These are phyloP conservation scores for Salix brachista DNA, from an alignment of 345 rosid species.

Conservation along the genomic window DNA sequence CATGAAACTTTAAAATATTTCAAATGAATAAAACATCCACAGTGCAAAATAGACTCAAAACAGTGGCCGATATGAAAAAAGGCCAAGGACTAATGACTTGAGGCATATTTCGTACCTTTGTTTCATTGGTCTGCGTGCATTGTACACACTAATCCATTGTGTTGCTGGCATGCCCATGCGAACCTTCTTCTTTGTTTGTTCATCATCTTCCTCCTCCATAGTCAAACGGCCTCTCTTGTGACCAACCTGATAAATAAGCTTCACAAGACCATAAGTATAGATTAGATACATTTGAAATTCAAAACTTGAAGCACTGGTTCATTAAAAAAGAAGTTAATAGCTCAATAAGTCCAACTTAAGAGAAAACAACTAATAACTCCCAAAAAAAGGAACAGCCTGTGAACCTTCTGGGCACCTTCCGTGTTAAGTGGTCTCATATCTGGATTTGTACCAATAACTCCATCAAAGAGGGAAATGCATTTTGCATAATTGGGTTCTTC, in stretches of 20 bases:
- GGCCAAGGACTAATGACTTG: not conserved
- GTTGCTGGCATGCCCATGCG: conserved; percentile 86
- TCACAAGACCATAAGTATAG: not conserved
- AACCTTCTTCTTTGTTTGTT: conserved; percentile 81
- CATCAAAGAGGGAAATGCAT: conserved; percentile 71
- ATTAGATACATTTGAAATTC: not conserved
- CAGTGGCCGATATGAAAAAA: not conserved
- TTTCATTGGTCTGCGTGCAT: conserved; percentile 93
- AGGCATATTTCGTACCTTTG: conserved; percentile 52
- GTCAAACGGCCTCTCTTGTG: conserved; percentile 73
- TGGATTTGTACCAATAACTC: conserved; percentile 62
- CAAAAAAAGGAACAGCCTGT: conserved; percentile 5
- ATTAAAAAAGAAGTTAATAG: not conserved
- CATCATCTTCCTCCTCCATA: conserved; percentile 82
- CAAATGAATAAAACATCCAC: not conserved
- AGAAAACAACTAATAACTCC: not conserved
- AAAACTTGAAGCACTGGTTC: not conserved
- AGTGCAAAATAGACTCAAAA: not conserved
- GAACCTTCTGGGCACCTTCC: conserved; percentile 95
- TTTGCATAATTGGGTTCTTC: conserved; percentile 95
- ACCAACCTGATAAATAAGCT: conserved; percentile 50
- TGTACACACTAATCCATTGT: conserved; percentile 92
- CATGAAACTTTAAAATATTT: not conserved
- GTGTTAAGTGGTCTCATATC: conserved; percentile 76
- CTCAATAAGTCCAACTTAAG: not conserved